Evolutionary conservation across 768 basidiomycete species (phyloP).

Genomic region (Auricularia sp.): DNA sequence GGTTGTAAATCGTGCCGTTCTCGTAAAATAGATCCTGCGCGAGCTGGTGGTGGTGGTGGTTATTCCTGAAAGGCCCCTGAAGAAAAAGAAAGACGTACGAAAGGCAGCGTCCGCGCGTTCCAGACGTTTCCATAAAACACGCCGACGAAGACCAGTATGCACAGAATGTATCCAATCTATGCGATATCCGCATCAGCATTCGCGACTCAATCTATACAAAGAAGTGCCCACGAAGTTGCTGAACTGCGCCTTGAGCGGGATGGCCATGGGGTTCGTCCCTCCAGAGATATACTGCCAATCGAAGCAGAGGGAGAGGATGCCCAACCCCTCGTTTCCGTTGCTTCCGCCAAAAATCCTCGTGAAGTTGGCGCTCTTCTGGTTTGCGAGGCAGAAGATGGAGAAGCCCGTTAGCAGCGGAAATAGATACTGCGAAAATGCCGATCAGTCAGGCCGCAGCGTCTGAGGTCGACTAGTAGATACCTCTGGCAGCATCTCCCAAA

Average conservation of each 20-base stretch:
- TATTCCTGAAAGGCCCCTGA: not conserved
- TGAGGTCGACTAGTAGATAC: slow-evolving; percentile 12
- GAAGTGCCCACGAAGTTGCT: slow-evolving; percentile 15
- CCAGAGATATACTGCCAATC: slow-evolving; percentile 35
- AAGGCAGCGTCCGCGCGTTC: slow-evolving; percentile 51
- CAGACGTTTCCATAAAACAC: slow-evolving; percentile 39
- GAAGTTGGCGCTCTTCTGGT: slow-evolving; percentile 35
- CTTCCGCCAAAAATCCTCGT: slow-evolving; percentile 52
- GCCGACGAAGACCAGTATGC: slow-evolving; percentile 29
- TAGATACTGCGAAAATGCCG: slow-evolving; percentile 32
- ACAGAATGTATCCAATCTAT: slow-evolving; percentile 40
- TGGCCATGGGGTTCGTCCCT: slow-evolving; percentile 37
- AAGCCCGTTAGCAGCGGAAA: slow-evolving; percentile 56
- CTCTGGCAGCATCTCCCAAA: slow-evolving; percentile 25
- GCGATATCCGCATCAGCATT: slow-evolving; percentile 13
- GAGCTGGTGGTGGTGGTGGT: slow-evolving; percentile 16
- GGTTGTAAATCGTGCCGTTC: slow-evolving; percentile 44
- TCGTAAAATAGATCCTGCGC: slow-evolving; percentile 42
- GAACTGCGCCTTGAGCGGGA: slow-evolving; percentile 41
- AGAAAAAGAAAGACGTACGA: slow-evolving; percentile 15
- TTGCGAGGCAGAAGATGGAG: slow-evolving; percentile 52
- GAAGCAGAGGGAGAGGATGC: slow-evolving; percentile 45
- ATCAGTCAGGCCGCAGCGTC: not conserved
- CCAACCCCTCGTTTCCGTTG: slow-evolving; percentile 54
- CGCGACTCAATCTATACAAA: not conserved